A percentile compares a stretch with the other conserved stretches of the same genome.
Evolutionary conservation across 805 yeast genomes (phyloP).

Genomic region (Zygosaccharomyces gambellarensis): DNA sequence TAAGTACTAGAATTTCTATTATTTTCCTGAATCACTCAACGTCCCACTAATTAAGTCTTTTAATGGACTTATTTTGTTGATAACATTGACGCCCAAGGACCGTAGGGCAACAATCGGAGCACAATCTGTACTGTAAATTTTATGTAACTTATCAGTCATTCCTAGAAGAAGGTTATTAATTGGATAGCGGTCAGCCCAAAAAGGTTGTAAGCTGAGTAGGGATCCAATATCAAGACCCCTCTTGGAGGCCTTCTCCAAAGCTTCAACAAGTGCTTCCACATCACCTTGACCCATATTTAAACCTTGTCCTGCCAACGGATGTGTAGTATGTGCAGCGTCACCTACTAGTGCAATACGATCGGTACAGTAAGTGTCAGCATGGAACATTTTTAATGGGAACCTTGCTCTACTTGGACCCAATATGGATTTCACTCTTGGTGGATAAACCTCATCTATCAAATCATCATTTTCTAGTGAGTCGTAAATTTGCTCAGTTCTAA

Average conservation of each 20-base stretch:
- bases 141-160: conserved; percentile 86
- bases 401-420: conserved; percentile 67
- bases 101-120: conserved; percentile 71
- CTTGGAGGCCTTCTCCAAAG: conserved; percentile 62
- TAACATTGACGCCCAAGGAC: conserved; percentile 66
- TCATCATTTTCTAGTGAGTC: conserved; percentile 34
- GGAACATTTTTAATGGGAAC: conserved; percentile 83
- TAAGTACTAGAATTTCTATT: conserved; percentile 9
- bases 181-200: conserved; percentile 78
- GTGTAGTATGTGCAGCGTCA: conserved; percentile 97
- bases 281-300: conserved; percentile 96
- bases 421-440: conserved; percentile 59
- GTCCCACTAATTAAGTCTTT: conserved; percentile 66
- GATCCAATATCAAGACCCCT: conserved; percentile 90
- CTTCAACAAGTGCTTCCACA: conserved; percentile 62
- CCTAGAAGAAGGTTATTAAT: conserved; percentile 78
- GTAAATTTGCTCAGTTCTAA: conserved; percentile 49
- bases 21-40: conserved; percentile 38
- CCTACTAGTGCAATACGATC: conserved; percentile 91
- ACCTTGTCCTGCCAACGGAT: conserved; percentile 97
- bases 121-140: conserved; percentile 69
- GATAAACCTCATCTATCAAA: conserved; percentile 55
- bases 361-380: conserved; percentile 82
- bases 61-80: conserved; percentile 58
- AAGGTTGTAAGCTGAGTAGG: conserved; percentile 74